A percentile compares a stretch with the other conserved stretches of the same genome.
These are phyloP conservation scores for Neurospora terricola DNA, from an alignment of 495 filamentous ascomycete genomes.

Conservation along the genomic window DNA sequence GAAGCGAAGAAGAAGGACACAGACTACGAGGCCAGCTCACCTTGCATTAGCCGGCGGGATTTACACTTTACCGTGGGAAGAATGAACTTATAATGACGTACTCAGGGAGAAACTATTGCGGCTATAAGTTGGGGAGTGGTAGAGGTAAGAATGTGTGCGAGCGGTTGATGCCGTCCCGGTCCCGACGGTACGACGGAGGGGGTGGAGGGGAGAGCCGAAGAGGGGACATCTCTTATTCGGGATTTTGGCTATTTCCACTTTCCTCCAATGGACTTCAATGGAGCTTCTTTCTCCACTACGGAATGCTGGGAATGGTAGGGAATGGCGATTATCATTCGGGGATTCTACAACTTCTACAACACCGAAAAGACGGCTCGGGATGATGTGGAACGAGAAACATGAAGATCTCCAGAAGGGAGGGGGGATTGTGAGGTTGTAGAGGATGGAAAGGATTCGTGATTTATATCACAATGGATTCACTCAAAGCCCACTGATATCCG, in stretches of 20 bases:
- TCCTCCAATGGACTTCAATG: neutral
- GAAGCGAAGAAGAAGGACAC: no score
- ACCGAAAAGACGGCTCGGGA: neutral
- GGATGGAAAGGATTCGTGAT: neutral
- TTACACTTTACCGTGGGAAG: no score
- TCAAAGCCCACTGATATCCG: neutral
- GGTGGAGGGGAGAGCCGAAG: neutral
- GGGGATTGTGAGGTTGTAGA: neutral
- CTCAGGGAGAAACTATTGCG: neutral
- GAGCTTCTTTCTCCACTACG: neutral
- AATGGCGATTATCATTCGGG: neutral
- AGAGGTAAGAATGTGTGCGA: neutral
- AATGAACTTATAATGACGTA: neutral
- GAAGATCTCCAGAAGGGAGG: neutral
- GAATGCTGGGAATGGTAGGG: neutral
- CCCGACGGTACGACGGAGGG: neutral
- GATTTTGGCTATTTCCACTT: neutral
- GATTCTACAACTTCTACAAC: no score
- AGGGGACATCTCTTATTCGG: neutral
- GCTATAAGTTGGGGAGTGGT: neutral
- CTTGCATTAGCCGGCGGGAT: no score
- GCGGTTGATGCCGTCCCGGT: neutral
- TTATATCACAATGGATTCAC: neutral
- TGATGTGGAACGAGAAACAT: neutral
- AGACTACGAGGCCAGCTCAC: no score